Evolutionary conservation across 345 rosid species (phyloP), one percentile per base, ranked within the genome.

Genomic region (Laguncularia racemosa): DNA sequence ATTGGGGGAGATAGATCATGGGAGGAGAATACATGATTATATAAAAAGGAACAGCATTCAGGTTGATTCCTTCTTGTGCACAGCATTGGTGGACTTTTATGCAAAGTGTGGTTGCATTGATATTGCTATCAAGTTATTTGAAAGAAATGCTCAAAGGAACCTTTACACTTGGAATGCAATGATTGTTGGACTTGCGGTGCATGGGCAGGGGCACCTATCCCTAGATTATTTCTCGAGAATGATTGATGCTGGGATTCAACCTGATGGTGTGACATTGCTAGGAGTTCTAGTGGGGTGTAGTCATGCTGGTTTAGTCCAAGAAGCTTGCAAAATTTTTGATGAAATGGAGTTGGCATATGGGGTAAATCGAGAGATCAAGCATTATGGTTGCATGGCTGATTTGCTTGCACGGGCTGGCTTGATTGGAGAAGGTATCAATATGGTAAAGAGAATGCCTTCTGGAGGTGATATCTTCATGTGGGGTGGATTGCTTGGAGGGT

Each of bases 401-500:
- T 72, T 85, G 81, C 82, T 81, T n/a, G 84, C 81, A 2, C 66
- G 93, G 61, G 85, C 88, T 11, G 89, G 89, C 33, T 59, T 89
- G 76, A 79, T 89, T 15, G 50, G 67, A 55, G 86, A 85, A 78
- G 81, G 85, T 2, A 62, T 74, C 61, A 82, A 78, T 20, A 76
- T 85, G 81, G 81, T 80, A 47, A 59, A 71, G 53, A 66, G 46
- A 46, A 80, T 83, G 85, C 91, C 89, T 14, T 58, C 46, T 59
- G 62, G 65, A 6, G 83, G 82, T 17, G 88, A 81, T 60, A 66
- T 89, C 40, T 84, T 67, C 46, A 78, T 74, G 28, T 85, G 96
- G 95, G 84, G 89, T 8, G 83, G 91, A 59, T 65, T 89, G 73
- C 80, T 89, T 13, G 91, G 86, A 13, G 89, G 96, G 6, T 83